Evolutionary conservation across 129 eudicot species (phyloP), one percentile per base, ranked within the genome.

Genomic region (Arctium minus): DNA sequence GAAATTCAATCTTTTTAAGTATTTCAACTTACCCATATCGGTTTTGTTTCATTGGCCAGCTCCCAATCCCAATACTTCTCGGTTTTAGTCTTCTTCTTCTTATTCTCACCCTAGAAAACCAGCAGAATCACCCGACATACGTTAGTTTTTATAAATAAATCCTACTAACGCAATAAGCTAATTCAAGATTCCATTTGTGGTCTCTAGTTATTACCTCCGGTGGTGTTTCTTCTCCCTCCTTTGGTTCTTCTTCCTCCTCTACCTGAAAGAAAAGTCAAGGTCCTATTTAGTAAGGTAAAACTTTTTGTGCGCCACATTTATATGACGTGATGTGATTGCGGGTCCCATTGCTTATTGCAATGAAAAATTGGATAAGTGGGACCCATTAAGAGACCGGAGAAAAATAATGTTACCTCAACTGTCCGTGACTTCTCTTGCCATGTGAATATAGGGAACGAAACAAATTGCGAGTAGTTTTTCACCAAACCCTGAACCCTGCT

Each of bases 21-120:
- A 27, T 78, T 50, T 81, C 27, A 38, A 79, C 92, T 82, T 85
- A 96, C 99, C 99, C 99, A 96, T 79, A 96, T 93, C 11, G 99
- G 98, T 74, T 96, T 93, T 73, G 99, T 96, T 74, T 96, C 99
- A 76, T 96, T 96, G 72, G 97, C 90, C 81, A 96, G 73, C 73
- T 96, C 99, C 99, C 99, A 96, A 87, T 96, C 99, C 99, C 99
- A 96, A 82, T 96, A 93, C 48, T 93, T 93, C 84, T 96, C 99
- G 18, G 97, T 93, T 85, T 88, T 91, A 8, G 98, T 93, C 86
- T 89, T 96, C 85, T 90, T 96, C 90, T 86, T 95, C 86, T 88
- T 86, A 85, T 90, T 94, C 87, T 91, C 95, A 65, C 85, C 97
- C 95, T 96, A 60, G 91, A 8, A 72, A 84, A 56, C 70, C 77